Conservation (phyloP, 331 rosid genomes). For the Malus hybrid region DNA sequence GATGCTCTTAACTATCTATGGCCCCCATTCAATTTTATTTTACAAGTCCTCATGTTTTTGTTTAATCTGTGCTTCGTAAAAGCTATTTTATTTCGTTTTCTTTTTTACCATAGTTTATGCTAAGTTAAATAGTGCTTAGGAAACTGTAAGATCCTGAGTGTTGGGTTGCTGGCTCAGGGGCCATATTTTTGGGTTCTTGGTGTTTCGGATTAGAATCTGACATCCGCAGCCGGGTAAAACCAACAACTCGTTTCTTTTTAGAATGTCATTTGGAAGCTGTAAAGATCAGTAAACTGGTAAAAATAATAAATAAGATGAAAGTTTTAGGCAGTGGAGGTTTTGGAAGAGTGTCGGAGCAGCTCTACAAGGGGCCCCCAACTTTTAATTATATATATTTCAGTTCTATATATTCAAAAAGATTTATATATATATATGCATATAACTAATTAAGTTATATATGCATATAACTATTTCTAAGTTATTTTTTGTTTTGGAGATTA, state of each 20-base stretch:
- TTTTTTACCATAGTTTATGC: constrained; percentile 1
- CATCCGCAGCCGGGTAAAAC: background rate
- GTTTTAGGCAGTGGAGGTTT: too few relatives aligned
- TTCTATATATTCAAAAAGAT: too few relatives aligned
- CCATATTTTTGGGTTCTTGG: constrained; percentile 17
- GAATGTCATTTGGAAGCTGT: background rate
- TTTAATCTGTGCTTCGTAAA: constrained; percentile 26
- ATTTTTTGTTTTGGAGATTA: too few relatives aligned
- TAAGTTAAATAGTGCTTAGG: constrained; percentile 1
- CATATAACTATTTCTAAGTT: too few relatives aligned
- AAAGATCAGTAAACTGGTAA: background rate
- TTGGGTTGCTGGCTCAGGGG: constrained; percentile 20
- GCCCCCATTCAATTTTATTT: background rate
- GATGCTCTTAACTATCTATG: background rate
- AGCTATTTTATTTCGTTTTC: background rate
- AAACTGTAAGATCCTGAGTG: background rate
- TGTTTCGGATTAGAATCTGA: background rate
- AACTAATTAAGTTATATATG: too few relatives aligned
- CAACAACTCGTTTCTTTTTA: background rate
- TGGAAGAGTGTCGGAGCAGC: too few relatives aligned
- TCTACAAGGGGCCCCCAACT: too few relatives aligned
- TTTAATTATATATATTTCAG: too few relatives aligned
- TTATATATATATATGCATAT: too few relatives aligned
- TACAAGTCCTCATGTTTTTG: constrained; percentile 16
- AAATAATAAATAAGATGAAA: too few relatives aligned